Base-by-base conservation (phyloP, 192 early-diverging fungal species). In the Backusella psychrophila region DNA sequence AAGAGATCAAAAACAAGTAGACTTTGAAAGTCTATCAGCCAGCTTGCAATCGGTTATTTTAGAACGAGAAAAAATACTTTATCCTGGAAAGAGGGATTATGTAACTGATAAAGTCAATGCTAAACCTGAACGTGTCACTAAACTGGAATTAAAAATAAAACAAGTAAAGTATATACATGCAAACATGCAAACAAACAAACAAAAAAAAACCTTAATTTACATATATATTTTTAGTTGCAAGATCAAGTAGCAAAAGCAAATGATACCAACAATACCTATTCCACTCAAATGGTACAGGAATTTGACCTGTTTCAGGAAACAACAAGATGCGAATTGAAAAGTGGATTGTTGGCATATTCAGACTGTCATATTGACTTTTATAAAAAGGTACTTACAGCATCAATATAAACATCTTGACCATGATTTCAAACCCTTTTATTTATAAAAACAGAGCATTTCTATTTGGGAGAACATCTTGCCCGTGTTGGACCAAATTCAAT, bases 1-100 rank as follows among this genome's bases (percentile, higher is more conserved):
- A 71, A 83, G 96, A 33, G 97, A 99, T 82, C 95, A 99, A 81
- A 98, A 98, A 84, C 97, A 99, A 84, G 86, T 97, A 7, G 96
- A 98, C 84, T 91, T 91, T 80, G 96, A 99, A 85, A 96, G 94
- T 69, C 84, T 99, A 56, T 89, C 91, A 6, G 84, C 88, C 66
- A 95, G 91, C 56, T 82, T 97, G 59, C 89, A 93, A 79, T 88
- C 91, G 44, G 85, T 93, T 26, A 81, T 83, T 0, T 71, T 87
- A 0, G 96, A 98, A 71, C 87, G 91, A 49, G 94, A 96, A 29
- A 85, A 91, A 7, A 83, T 93, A 52, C 53, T 90, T 29, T 89
- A 89, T 78, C 88, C 92, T 59, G 72, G 73, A 8, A 92, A 91
- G 21, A 81, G 88, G 15, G 92, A 92, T 23, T 95, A 93, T 76